phyloP scores from a whole-genome alignment of 108 stramenopile genomes.

The Fragilariopsis cylindrus region DNA sequence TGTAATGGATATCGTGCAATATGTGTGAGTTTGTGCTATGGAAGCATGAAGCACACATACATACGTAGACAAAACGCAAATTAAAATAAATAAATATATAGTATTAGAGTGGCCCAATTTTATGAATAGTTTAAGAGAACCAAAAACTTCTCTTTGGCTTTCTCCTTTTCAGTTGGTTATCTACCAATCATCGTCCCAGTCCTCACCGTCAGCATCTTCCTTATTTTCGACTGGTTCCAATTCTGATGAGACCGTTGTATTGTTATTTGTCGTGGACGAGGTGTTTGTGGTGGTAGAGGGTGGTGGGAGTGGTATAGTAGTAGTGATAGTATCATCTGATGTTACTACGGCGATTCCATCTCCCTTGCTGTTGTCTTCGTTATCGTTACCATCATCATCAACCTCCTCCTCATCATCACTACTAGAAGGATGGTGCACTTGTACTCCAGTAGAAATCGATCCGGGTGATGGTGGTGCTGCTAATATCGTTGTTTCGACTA shows the following conservation, averaged over 20 bases:
- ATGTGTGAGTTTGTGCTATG: too few relatives aligned
- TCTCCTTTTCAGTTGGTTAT: background rate
- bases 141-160: too few relatives aligned
- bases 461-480: conserved; percentile 12
- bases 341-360: background rate
- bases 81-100: too few relatives aligned
- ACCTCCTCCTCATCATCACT: too few relatives aligned
- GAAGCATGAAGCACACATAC: too few relatives aligned
- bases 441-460: conserved; percentile 15
- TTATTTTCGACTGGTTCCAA: background rate
- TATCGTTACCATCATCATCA: too few relatives aligned
- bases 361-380: background rate
- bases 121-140: too few relatives aligned
- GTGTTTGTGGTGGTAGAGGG: too few relatives aligned
- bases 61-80: too few relatives aligned
- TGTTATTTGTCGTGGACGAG: too few relatives aligned
- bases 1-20: too few relatives aligned
- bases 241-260: background rate
- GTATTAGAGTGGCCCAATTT: too few relatives aligned
- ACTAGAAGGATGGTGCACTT: background rate
- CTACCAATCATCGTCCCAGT: conserved; percentile 13
- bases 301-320: background rate
- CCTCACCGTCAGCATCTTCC: conserved; percentile 5
- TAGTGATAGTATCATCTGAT: background rate
- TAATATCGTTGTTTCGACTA: background rate